Conservation (phyloP, 495 filamentous ascomycete species). For the Penicillium argentinense region DNA sequence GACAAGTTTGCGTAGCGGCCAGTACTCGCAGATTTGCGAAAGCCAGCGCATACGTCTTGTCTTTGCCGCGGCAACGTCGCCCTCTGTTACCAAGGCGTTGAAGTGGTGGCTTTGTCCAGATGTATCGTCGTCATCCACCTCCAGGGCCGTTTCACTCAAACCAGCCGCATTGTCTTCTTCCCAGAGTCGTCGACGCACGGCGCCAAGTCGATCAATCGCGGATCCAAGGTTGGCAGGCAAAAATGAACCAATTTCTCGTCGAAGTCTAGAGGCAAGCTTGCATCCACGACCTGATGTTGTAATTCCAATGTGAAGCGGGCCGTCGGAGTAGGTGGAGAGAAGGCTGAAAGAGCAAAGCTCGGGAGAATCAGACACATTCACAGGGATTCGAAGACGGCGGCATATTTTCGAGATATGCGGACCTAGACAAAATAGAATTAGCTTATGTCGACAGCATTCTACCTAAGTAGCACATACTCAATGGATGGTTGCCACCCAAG, state of each 20-base stretch:
- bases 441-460: not conserved
- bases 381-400: constrained; percentile 75
- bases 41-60: constrained; percentile 89
- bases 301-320: constrained; percentile 91
- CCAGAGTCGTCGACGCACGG: constrained; percentile 72
- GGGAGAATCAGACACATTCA: constrained; percentile 90
- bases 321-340: constrained; percentile 83
- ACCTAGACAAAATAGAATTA: constrained; percentile 36
- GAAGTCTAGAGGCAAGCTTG: constrained; percentile 88
- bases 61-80: constrained; percentile 71
- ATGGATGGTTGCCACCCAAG: constrained; percentile 49
- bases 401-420: constrained; percentile 74
- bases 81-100: constrained; percentile 75
- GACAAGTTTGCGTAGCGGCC: constrained; percentile 83
- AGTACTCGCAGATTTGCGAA: constrained; percentile 97
- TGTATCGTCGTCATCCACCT: constrained; percentile 77
- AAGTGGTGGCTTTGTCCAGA: constrained; percentile 82
- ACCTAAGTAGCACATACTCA: constrained; percentile 41
- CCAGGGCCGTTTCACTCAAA: constrained; percentile 38
- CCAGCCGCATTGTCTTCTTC: constrained; percentile 70
- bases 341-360: constrained; percentile 88
- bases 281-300: constrained; percentile 95
- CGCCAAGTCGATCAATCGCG: constrained; percentile 76
- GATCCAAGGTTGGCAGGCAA: constrained; percentile 80
- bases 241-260: constrained; percentile 78